Conservation (phyloP, 1,284 basidiomycete species). For the Gyrodon tennesseensis region DNA sequence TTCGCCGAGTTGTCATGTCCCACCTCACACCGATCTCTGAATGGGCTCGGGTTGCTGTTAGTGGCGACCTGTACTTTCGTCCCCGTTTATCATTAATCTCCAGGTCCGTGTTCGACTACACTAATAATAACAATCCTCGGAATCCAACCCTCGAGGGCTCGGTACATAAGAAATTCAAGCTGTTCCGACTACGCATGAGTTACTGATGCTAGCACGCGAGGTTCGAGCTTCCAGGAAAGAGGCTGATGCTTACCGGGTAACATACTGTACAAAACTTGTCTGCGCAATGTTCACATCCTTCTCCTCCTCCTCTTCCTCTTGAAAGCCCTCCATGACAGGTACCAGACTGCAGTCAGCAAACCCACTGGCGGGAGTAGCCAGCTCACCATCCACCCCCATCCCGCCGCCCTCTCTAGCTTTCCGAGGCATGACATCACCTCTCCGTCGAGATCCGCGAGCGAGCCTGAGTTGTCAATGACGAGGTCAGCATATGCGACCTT, state of each 20-base stretch:
- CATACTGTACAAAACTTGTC: neutral
- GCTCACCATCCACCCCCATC: constrained; percentile 68
- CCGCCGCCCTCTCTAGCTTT: constrained; percentile 55
- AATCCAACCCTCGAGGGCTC: neutral
- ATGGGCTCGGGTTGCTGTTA: no score
- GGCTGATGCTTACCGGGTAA: neutral
- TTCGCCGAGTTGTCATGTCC: no score
- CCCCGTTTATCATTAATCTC: neutral
- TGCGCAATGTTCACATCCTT: constrained; percentile 7
- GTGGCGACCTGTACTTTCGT: neutral
- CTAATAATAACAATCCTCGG: neutral
- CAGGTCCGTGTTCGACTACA: neutral
- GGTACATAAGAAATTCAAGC: neutral
- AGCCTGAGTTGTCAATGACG: constrained; percentile 88
- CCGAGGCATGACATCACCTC: constrained; percentile 71
- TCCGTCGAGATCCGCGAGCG: constrained; percentile 62
- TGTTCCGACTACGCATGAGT: neutral
- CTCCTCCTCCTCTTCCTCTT: constrained; percentile 25
- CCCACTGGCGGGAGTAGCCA: constrained; percentile 86
- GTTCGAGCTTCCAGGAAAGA: neutral
- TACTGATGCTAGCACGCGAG: no score
- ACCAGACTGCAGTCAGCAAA: constrained; percentile 40
- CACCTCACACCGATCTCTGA: no score
- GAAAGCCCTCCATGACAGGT: constrained; percentile 33
- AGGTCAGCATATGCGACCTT: constrained; percentile 86